phyloP scores from a whole-genome alignment of 192 early-diverging fungal genomes.

The Linnemannia schmuckeri region DNA sequence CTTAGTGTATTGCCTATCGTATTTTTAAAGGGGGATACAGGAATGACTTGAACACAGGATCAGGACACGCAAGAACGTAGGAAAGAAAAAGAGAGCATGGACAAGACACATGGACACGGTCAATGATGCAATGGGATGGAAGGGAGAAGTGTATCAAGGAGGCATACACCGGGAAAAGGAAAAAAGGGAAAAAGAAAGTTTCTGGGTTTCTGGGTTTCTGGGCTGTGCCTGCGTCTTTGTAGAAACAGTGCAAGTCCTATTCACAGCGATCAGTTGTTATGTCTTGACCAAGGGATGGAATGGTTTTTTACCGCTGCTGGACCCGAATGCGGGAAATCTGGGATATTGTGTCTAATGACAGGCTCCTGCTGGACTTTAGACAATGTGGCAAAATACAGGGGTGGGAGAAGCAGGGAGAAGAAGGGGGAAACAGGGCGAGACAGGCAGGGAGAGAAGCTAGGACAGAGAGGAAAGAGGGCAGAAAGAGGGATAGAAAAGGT shows the following conservation, averaged over 20 bases:
- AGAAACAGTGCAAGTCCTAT: not conserved
- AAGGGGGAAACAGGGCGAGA: not conserved
- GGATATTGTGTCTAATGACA: not conserved
- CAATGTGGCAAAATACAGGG: not conserved
- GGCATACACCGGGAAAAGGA: not conserved
- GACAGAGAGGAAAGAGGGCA: not conserved
- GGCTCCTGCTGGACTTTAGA: not conserved
- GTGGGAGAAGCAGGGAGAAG: not conserved
- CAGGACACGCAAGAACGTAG: not conserved
- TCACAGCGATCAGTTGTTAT: not conserved
- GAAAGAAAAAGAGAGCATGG: not conserved
- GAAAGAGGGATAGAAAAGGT: not conserved
- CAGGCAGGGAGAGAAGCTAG: not conserved
- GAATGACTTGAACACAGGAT: not conserved
- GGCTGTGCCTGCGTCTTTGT: not conserved
- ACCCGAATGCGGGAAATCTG: slow-evolving; percentile 5
- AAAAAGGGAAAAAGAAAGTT: not conserved
- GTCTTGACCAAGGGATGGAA: not conserved
- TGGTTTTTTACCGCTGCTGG: slow-evolving; percentile 5
- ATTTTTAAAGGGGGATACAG: not conserved
- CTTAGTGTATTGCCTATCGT: not conserved
- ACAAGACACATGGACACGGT: not conserved
- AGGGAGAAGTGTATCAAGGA: not conserved
- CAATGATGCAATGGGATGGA: not conserved
- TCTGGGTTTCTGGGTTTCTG: not conserved